Conservation (phyloP, 768 basidiomycete genomes). For the Candolleomyces eurysporus region DNA sequence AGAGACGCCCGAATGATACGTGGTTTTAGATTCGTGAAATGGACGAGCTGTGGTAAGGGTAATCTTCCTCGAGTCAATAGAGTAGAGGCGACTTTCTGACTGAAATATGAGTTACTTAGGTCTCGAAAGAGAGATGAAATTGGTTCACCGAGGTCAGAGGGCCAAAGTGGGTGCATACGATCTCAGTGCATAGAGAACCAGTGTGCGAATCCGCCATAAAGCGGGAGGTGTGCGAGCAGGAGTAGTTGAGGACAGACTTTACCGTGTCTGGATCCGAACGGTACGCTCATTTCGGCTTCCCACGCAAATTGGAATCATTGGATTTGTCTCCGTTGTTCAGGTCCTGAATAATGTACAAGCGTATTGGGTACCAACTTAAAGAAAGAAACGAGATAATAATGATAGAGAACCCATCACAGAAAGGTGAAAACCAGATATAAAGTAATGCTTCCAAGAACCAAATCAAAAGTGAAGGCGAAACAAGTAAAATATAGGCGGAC, state of each 20-base stretch:
- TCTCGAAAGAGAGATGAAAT: not conserved
- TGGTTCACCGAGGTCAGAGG: conserved; percentile 58
- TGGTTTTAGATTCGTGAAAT: conserved; percentile 65
- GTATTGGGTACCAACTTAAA: not conserved
- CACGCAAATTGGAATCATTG: not conserved
- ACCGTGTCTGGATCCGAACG: not conserved
- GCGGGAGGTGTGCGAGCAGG: not conserved
- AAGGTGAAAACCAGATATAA: too few relatives aligned
- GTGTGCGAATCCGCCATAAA: conserved; percentile 67
- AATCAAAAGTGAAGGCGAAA: not conserved
- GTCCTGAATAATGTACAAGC: not conserved
- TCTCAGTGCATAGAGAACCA: conserved; percentile 57
- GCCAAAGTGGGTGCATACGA: conserved; percentile 66
- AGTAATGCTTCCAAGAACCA: not conserved
- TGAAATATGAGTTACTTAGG: not conserved
- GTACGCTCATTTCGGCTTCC: not conserved
- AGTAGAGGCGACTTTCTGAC: conserved; percentile 68
- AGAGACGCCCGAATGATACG: conserved; percentile 68
- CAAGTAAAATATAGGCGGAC: not conserved
- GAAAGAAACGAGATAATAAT: not conserved
- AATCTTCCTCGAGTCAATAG: conserved; percentile 84
- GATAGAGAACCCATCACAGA: not conserved
- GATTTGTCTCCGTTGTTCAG: too few relatives aligned
- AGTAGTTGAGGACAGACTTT: not conserved
- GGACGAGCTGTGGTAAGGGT: conserved; percentile 64